phyloP scores from a whole-genome alignment of 441 rosid genomes.

The Corymbia calophylla region DNA sequence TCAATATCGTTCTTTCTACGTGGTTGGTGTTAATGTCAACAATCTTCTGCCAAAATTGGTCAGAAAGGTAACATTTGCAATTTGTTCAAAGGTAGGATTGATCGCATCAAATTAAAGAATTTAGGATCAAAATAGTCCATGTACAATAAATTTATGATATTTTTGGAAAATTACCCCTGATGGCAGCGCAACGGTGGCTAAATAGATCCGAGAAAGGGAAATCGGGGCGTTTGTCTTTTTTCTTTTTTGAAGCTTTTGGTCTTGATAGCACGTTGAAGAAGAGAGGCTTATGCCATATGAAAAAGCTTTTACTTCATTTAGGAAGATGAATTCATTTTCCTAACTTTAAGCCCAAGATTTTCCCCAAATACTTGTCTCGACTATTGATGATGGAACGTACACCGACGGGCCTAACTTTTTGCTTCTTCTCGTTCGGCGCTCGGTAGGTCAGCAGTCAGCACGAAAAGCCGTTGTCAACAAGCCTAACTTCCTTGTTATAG shows the following conservation, averaged over 20 bases:
- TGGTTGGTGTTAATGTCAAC: rapidly evolving
- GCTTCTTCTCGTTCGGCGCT: background rate
- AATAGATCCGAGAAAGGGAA: background rate
- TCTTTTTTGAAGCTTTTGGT: background rate
- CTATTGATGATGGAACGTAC: background rate
- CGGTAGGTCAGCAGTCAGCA: background rate
- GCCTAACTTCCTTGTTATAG: background rate
- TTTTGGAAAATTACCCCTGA: background rate
- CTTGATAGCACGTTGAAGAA: background rate
- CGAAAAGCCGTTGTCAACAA: background rate
- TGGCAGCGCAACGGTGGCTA: background rate
- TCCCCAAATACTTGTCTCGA: background rate
- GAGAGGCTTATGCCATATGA: background rate
- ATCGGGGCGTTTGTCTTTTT: background rate
- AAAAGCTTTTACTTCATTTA: background rate
- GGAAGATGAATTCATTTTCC: background rate
- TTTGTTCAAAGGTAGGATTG: no score
- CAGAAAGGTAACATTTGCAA: no score
- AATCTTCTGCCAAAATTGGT: background rate
- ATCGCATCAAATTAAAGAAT: no score
- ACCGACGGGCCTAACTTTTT: background rate
- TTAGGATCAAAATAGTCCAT: no score
- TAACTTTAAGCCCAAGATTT: background rate
- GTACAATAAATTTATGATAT: background rate
- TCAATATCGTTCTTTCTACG: background rate